Conservation (phyloP, 371 early-diverging fungal species). For the Zychaea mexicana region DNA sequence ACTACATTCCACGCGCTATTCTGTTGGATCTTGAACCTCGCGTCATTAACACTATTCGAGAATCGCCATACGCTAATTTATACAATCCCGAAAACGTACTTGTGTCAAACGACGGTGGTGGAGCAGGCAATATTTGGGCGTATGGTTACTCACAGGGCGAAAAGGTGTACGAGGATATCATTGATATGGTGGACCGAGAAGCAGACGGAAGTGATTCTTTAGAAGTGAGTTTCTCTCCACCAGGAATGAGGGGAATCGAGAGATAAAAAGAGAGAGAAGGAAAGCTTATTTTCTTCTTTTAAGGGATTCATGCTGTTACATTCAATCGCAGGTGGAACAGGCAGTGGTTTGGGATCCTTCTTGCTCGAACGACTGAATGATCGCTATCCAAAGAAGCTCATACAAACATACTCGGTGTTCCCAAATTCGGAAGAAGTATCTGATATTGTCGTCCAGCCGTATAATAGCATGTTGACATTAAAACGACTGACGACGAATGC, state of each 20-base stretch:
- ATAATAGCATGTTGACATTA: slow-evolving; percentile 97
- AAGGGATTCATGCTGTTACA: slow-evolving; percentile 90
- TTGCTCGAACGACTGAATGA: slow-evolving; percentile 89
- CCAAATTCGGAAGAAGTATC: slow-evolving; percentile 97
- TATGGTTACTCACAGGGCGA: slow-evolving; percentile 87
- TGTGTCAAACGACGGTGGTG: slow-evolving; percentile 89
- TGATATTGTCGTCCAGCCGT: slow-evolving; percentile 99
- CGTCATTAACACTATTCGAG: slow-evolving; percentile 75
- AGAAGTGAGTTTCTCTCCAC: slow-evolving; percentile 55
- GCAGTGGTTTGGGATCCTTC: slow-evolving; percentile 95
- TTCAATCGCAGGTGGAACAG: slow-evolving; percentile 97
- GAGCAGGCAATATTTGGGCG: slow-evolving; percentile 98
- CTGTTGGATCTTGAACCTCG: slow-evolving; percentile 94
- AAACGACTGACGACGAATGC: slow-evolving; percentile 92
- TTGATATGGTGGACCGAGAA: slow-evolving; percentile 95
- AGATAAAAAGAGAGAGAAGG: background rate
- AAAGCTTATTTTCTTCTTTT: background rate
- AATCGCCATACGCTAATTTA: slow-evolving; percentile 74
- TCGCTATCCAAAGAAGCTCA: slow-evolving; percentile 96
- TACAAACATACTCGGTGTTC: slow-evolving; percentile 99
- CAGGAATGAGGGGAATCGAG: too few relatives aligned
- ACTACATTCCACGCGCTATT: slow-evolving; percentile 92
- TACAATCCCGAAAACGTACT: slow-evolving; percentile 95
- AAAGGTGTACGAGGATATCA: slow-evolving; percentile 76
- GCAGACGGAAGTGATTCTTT: slow-evolving; percentile 92